phyloP scores from a whole-genome alignment of 2,329 filamentous ascomycete genomes.

The Thermothelomyces thermophilus region DNA sequence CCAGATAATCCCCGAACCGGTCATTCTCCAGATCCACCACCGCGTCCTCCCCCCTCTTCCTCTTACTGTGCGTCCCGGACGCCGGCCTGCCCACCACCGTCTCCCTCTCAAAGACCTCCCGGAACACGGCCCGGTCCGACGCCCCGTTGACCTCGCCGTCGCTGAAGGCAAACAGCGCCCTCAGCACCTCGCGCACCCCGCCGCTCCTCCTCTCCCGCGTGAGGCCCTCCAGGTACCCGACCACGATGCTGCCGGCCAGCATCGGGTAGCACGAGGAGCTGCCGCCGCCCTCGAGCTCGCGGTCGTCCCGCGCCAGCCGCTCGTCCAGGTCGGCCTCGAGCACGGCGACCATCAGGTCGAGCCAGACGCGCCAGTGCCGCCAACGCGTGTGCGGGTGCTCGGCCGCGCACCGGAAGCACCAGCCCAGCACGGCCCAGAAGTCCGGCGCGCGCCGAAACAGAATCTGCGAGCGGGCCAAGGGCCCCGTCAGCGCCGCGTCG shows the following conservation, averaged over 20 bases:
- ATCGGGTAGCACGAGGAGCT: conserved; percentile 26
- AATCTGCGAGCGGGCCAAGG: conserved; percentile 48
- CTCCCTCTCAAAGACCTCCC: conserved; percentile 63
- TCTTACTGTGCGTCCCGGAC: conserved; percentile 40
- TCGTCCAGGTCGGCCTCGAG: conserved; percentile 65
- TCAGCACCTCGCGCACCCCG: conserved; percentile 50
- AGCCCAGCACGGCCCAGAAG: conserved; percentile 84
- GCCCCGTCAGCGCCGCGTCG: conserved; percentile 33
- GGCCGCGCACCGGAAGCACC: conserved; percentile 87
- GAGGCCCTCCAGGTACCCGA: conserved; percentile 49
- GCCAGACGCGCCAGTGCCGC: conserved; percentile 74
- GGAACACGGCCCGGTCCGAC: conserved; percentile 48
- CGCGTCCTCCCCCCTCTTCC: conserved; percentile 37
- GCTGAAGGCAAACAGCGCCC: conserved; percentile 54
- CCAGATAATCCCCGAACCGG: conserved; percentile 54
- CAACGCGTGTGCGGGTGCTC: conserved; percentile 61
- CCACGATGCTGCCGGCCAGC: conserved; percentile 52
- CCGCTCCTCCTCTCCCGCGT: conserved; percentile 36
- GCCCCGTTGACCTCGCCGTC: conserved; percentile 46
- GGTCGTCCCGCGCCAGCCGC: conserved; percentile 46
- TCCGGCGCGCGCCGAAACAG: conserved; percentile 73
- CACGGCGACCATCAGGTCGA: conserved; percentile 71
- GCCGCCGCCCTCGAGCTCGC: too few species aligned
- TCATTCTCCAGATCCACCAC: conserved; percentile 52
- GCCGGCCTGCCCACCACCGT: conserved; percentile 41